These are phyloP conservation scores for Cantharellus cinnabarinus DNA, from an alignment of 768 basidiomycete genomes.

Conservation along the genomic window DNA sequence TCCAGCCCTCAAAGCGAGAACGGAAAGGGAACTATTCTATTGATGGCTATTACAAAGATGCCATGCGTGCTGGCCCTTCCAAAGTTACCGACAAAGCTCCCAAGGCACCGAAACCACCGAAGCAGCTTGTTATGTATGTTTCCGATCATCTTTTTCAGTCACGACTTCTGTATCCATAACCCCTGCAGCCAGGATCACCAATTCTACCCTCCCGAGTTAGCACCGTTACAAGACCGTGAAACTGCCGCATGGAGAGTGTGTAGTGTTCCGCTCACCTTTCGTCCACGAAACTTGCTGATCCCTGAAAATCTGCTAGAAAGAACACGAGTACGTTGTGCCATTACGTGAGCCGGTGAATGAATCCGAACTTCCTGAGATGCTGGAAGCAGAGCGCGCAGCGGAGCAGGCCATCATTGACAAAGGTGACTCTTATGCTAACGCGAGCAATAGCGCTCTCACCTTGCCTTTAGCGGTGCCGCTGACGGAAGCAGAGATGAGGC, in stretches of 20 bases:
- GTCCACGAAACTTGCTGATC: too few species aligned
- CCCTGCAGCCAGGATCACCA: conserved; percentile 74
- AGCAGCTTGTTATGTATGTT: conserved; percentile 61
- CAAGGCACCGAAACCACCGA: conserved; percentile 50
- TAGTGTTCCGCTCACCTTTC: neutral
- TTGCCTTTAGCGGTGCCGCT: conserved; percentile 52
- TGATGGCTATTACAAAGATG: conserved; percentile 88
- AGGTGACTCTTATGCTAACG: conserved; percentile 23
- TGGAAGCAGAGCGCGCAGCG: conserved; percentile 57
- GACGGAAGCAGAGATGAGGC: conserved; percentile 65
- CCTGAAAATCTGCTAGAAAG: conserved; percentile 20
- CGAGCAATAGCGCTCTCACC: neutral
- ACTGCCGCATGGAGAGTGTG: conserved; percentile 56
- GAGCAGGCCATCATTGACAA: conserved; percentile 80
- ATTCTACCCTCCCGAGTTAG: conserved; percentile 71
- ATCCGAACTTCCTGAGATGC: conserved; percentile 62
- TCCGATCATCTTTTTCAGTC: neutral
- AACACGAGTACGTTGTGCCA: conserved; percentile 46
- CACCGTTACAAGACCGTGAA: conserved; percentile 73
- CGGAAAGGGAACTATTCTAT: conserved; percentile 88
- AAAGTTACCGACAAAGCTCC: conserved; percentile 3
- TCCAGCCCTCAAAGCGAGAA: conserved; percentile 82
- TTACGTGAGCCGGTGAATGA: conserved; percentile 43
- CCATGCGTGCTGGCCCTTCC: conserved; percentile 41
- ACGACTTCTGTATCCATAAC: conserved; percentile 1